Base-by-base conservation (phyloP, 495 filamentous ascomycete species). In the Hamigera avellanea region DNA sequence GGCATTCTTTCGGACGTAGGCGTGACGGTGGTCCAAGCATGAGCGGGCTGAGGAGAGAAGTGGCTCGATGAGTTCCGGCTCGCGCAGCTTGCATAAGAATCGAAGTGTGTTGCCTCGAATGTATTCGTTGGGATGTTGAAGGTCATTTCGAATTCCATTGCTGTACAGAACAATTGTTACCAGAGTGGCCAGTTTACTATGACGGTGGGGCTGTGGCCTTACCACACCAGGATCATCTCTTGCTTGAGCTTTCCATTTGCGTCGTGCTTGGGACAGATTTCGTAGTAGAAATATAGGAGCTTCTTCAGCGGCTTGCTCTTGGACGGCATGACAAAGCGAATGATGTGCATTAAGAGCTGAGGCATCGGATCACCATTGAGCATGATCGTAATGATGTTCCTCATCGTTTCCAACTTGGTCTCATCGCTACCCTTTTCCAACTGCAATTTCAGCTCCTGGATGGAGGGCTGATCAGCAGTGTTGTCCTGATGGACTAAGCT, bases 151-250 rank as follows among this genome's bases (percentile, higher is more conserved):
- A 50, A 99, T 99, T 44, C 89, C 91, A 58, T 98, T 96, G 61
- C 89, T 96, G 49, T 28, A 33, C 13, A 19, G 23, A 26, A 40
- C 33, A 8, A 26, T 40, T 19, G 52, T 64, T 39, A 61, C 8
- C 19, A 13, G 38, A 41, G 27, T 14, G 14, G 25, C 18, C 23
- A 6, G 14, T 19, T 23, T 14, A 32, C 9, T 14, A 19, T 16
- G 18, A 25, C 37, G 33, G 17, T 4, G 28, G 31, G 12, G 33
- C 14, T 41, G 14, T 7, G 34, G 26, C 54, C 79, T 61, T 73
- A 96, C 91, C 93, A 96, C 46, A 99, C 93, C 52, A 99, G 70
- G 59, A 99, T 96, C 83, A 93, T 94, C 72, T 99, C 93, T 62
- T 96, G 91, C 73, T 94, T 93, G 36, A 96, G 65, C 70, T 95